A percentile compares a stretch with the other conserved stretches of the same genome.
Evolutionary conservation across 345 rosid species (phyloP).

Genomic region (Moringa oleifera): DNA sequence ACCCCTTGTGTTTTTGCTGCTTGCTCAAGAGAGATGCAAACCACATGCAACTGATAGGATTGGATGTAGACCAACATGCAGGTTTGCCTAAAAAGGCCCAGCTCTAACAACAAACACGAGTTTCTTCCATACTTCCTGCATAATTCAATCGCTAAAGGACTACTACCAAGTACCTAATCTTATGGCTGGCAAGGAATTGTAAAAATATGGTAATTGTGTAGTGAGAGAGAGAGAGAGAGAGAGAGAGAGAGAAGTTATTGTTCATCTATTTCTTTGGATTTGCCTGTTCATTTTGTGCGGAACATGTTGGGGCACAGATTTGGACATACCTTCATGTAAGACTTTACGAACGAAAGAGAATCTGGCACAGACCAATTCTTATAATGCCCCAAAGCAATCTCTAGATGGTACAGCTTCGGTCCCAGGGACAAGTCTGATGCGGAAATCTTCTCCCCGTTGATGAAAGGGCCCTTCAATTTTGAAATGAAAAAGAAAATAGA

Average conservation of each 20-base stretch:
- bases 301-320: neutral
- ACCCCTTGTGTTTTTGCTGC: too few relatives aligned
- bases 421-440: constrained; percentile 79
- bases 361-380: constrained; percentile 87
- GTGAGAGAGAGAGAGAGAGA: neutral
- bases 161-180: neutral
- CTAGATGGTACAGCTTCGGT: constrained; percentile 77
- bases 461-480: constrained; percentile 72
- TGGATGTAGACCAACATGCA: too few relatives aligned
- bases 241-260: neutral
- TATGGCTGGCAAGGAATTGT: neutral
- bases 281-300: constrained; percentile 2
- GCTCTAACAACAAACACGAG: too few relatives aligned
- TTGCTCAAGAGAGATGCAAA: too few relatives aligned
- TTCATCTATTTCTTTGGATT: neutral
- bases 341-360: constrained; percentile 54
- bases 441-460: constrained; percentile 77
- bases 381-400: constrained; percentile 81
- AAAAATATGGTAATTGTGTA: neutral
- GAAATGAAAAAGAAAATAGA: constrained; percentile 4
- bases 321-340: constrained; percentile 75
- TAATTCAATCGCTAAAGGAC: neutral
- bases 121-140: too few relatives aligned
- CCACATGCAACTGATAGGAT: too few relatives aligned
- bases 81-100: too few relatives aligned